Base-by-base conservation (phyloP, 2,329 filamentous ascomycete genomes). In the Talaromyces islandicus region DNA sequence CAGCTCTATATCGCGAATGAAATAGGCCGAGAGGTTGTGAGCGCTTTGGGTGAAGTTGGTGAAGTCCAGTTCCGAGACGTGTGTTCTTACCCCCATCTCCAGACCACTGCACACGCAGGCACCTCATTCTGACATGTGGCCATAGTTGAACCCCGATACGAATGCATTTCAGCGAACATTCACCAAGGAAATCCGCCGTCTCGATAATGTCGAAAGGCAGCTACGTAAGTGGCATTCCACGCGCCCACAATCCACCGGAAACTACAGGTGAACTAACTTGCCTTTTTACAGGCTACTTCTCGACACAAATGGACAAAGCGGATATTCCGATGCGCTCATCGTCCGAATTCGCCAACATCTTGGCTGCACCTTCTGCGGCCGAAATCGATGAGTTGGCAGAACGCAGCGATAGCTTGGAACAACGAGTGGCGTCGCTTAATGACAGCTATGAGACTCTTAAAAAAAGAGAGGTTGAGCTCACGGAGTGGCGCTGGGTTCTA, bases 1-100 rank as follows among this genome's bases (percentile, higher is more conserved):
- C 94, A 99, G 87, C 89, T 99, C 72, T 99, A 97, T 80, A 95
- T 99, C 71, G 91, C 94, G 72, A 97, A 97, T 75, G 94, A 99
- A 83, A 97, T 99, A 69, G 93, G 94, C 69, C 88, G 94, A 73
- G 95, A 99, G 81, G 93, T 97, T 70, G 92, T 97, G 65, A 96
- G 92, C 73, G 93, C 93, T 60, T 83, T 99, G 66, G 94, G 94
- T 73, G 94, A 99, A 84, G 85, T 99, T 71, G 94, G 94, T 61
- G 85, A 94, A 71, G 92, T 97, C 76, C 92, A 97, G 78, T 99
- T 99, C 75, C 86, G 94, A 79, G 94, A 99, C 84, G 93, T 97
- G 83, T 75, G 89, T 78, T n/a, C 17, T 57, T 60, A 58, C 24
- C 30, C 30, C 35, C 19, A 17, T 11, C n/a, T 21, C 7, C n/a